A percentile compares a stretch with the other conserved stretches of the same genome.
Evolutionary conservation across 129 eudicot genomes (phyloP).

Genomic region (Flaveria linearis): DNA sequence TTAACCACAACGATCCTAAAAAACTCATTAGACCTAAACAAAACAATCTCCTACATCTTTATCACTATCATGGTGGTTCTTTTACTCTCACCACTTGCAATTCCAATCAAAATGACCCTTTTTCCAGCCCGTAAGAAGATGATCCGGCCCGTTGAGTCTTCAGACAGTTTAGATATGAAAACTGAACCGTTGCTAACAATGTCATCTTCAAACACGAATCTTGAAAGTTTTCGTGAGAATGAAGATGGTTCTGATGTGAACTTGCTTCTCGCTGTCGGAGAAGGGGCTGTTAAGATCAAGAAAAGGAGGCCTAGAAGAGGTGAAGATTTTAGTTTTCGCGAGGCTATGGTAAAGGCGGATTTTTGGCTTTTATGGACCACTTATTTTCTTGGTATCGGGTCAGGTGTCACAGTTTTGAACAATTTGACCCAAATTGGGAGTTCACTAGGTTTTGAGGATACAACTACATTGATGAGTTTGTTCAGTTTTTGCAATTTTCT

Average conservation of each 20-base stretch:
- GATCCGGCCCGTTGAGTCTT: conserved; percentile 40
- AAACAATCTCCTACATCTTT: conserved; percentile 48
- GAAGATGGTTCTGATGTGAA: conserved; percentile 71
- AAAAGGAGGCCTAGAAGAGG: conserved; percentile 88
- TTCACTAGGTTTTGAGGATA: conserved; percentile 61
- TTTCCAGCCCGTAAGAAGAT: conserved; percentile 57
- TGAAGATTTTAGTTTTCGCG: conserved; percentile 77
- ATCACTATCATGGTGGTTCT: conserved; percentile 68
- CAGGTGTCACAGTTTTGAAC: conserved; percentile 88
- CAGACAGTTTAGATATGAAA: conserved; percentile 51
- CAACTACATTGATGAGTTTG: conserved; percentile 68
- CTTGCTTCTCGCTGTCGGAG: conserved; percentile 81
- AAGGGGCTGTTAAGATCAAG: conserved; percentile 82
- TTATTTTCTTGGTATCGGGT: conserved; percentile 83
- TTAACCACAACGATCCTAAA: conserved; percentile 76
- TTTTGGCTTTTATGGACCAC: conserved; percentile 96
- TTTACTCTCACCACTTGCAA: conserved; percentile 79
- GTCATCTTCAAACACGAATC: conserved; percentile 61
- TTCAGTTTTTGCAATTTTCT: conserved; percentile 87
- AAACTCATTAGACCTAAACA: conserved; percentile 38
- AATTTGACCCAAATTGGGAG: conserved; percentile 90
- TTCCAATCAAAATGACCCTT: conserved; percentile 87
- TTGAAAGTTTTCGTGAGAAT: conserved; percentile 38
- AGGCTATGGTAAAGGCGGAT: conserved; percentile 87
- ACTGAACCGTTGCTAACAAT: conserved; percentile 53